Percentiles rank a stretch among this genome's conserved stretches.
These are phyloP conservation scores for Macrolepiota dolichaula DNA, from an alignment of 768 basidiomycete species.

Conservation along the genomic window DNA sequence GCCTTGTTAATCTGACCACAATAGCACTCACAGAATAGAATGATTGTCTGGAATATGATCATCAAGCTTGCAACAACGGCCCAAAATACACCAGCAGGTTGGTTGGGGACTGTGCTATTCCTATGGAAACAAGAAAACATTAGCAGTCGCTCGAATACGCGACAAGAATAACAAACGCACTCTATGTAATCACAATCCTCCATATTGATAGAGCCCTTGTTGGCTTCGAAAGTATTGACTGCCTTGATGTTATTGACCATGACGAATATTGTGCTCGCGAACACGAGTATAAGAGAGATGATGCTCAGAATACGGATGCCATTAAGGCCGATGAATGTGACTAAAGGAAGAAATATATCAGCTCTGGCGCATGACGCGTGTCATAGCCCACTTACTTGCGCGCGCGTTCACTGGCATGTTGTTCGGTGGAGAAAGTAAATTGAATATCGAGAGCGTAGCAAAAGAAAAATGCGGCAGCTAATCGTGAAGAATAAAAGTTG, in stretches of 20 bases:
- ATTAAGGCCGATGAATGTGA: slow-evolving; percentile 73
- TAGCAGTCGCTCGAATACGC: background rate
- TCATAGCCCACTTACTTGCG: background rate
- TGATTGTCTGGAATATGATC: slow-evolving; percentile 75
- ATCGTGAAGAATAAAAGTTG: background rate
- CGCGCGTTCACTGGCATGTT: slow-evolving; percentile 1
- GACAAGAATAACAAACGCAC: slow-evolving; percentile 33
- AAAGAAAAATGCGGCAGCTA: background rate
- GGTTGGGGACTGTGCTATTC: slow-evolving; percentile 88
- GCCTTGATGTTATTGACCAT: slow-evolving; percentile 75
- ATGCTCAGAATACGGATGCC: slow-evolving; percentile 72
- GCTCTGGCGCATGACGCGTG: background rate
- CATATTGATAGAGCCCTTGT: slow-evolving; percentile 32
- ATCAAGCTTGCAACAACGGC: slow-evolving; percentile 82
- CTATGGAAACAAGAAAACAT: slow-evolving; percentile 21
- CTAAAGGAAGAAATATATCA: slow-evolving; percentile 19
- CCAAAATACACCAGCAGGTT: slow-evolving; percentile 91
- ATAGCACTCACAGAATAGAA: slow-evolving; percentile 56
- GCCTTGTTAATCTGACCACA: background rate
- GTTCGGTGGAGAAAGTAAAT: background rate
- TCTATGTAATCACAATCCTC: slow-evolving; percentile 79
- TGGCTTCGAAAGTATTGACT: slow-evolving; percentile 60
- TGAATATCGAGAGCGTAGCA: background rate
- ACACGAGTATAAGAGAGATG: slow-evolving; percentile 75
- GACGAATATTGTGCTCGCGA: slow-evolving; percentile 70